Conservation (phyloP, 2,329 filamentous ascomycete genomes). For the Colletotrichum cuscutae region DNA sequence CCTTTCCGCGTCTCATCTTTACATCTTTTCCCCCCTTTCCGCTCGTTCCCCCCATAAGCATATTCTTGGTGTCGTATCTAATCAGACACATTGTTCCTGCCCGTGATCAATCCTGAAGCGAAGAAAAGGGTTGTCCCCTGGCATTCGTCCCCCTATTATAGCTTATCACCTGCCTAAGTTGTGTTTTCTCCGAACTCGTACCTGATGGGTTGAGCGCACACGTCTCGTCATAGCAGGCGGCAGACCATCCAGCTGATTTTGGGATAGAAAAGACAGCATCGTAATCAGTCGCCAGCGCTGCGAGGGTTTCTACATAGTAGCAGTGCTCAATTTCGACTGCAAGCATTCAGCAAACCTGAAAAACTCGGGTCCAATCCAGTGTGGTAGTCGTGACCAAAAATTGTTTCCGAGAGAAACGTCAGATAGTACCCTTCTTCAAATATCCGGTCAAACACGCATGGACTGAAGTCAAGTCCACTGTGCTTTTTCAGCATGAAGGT, state of each 20-base stretch:
- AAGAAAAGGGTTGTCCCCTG: not conserved
- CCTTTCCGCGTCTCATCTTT: constrained; percentile 31
- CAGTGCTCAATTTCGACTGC: not conserved
- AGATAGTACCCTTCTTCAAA: not conserved
- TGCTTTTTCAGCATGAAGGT: not conserved
- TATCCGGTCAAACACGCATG: not conserved
- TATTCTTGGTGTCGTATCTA: not conserved
- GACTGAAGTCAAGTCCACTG: not conserved
- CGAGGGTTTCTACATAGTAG: not conserved
- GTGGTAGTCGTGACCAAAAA: not conserved
- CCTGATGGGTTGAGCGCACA: not conserved
- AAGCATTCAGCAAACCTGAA: not conserved
- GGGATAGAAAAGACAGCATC: not conserved
- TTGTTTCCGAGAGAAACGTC: not conserved
- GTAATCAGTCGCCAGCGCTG: not conserved
- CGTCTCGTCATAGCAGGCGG: not conserved
- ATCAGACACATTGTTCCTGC: not conserved
- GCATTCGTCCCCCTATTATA: not conserved
- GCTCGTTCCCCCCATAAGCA: not conserved
- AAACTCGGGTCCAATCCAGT: not conserved
- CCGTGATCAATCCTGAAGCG: not conserved
- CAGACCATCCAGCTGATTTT: not conserved
- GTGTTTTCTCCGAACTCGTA: not conserved
- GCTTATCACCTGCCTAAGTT: not conserved
- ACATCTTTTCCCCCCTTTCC: constrained; percentile 15